phyloP scores from a whole-genome alignment of 257 asterid species.

The Pogostemon cablin region DNA sequence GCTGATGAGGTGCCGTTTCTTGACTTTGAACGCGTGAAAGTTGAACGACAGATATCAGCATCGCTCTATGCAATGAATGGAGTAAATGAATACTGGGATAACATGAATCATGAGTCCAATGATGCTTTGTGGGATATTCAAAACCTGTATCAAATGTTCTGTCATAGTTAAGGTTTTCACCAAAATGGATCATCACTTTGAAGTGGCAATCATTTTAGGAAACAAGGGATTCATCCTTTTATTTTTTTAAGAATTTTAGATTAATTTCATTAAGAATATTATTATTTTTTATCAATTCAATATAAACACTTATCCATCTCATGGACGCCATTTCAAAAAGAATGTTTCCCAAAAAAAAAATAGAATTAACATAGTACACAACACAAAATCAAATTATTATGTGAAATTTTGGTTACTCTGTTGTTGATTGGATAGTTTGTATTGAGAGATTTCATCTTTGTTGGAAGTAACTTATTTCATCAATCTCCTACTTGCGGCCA shows the following conservation, averaged over 20 bases:
- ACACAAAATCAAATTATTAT: no score
- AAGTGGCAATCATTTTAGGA: slow-evolving; percentile 19
- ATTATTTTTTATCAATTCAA: no score
- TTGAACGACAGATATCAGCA: no score
- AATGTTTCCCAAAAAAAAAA: no score
- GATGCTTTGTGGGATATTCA: slow-evolving; percentile 74
- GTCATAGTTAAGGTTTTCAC: slow-evolving; percentile 44
- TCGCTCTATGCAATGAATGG: slow-evolving; percentile 74
- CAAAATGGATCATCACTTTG: slow-evolving; percentile 13
- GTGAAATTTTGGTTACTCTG: no score
- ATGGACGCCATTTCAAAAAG: no score
- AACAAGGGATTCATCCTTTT: slow-evolving; percentile 11
- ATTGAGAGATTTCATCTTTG: no score
- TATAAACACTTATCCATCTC: no score
- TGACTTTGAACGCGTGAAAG: slow-evolving; percentile 60
- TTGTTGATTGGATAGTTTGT: no score
- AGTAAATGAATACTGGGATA: slow-evolving; percentile 63
- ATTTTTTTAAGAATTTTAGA: background rate
- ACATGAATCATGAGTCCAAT: slow-evolving; percentile 39
- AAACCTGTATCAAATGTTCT: slow-evolving; percentile 64
- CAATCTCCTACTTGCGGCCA: no score
- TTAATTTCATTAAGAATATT: slow-evolving; percentile 9
- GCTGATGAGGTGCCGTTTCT: slow-evolving; percentile 36
- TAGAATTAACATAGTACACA: no score
- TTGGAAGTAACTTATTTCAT: no score